phyloP scores from a whole-genome alignment of 345 rosid species.

The Salix arbutifolia region DNA sequence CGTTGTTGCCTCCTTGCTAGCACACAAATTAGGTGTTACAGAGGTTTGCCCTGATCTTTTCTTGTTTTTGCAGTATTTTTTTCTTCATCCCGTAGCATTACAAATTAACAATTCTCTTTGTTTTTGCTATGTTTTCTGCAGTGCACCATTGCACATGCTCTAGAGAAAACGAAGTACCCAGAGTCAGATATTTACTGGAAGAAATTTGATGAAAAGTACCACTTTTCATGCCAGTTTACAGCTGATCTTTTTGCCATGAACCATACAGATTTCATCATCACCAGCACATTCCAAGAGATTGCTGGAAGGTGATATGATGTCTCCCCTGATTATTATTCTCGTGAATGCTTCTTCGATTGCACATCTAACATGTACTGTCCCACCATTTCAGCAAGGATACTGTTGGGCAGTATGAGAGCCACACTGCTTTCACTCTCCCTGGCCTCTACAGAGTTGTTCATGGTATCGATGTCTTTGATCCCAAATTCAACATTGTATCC shows the following conservation, averaged over 20 bases:
- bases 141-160: conserved; percentile 97
- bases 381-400: conserved; percentile 60
- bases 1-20: conserved; percentile 83
- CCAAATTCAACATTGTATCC: conserved; percentile 89
- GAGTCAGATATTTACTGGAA: conserved; percentile 98
- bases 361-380: neutral
- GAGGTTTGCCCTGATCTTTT: conserved; percentile 46
- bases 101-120: neutral
- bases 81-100: neutral
- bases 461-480: conserved; percentile 75
- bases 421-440: conserved; percentile 83
- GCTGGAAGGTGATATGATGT: conserved; percentile 70
- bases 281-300: conserved; percentile 96
- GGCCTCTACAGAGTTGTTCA: conserved; percentile 91
- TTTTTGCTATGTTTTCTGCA: conserved; percentile 16
- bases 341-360: neutral
- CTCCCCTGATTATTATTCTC: neutral
- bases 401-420: conserved; percentile 92
- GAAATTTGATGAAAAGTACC: conserved; percentile 83
- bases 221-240: conserved; percentile 91
- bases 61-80: neutral
- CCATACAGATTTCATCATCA: conserved; percentile 94
- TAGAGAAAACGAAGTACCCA: conserved; percentile 92
- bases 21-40: conserved; percentile 86
- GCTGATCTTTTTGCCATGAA: conserved; percentile 95